A percentile compares a stretch with the other conserved stretches of the same genome.
Evolutionary conservation across 306 rosid genomes (phyloP).

Genomic region (Vicia villosa): DNA sequence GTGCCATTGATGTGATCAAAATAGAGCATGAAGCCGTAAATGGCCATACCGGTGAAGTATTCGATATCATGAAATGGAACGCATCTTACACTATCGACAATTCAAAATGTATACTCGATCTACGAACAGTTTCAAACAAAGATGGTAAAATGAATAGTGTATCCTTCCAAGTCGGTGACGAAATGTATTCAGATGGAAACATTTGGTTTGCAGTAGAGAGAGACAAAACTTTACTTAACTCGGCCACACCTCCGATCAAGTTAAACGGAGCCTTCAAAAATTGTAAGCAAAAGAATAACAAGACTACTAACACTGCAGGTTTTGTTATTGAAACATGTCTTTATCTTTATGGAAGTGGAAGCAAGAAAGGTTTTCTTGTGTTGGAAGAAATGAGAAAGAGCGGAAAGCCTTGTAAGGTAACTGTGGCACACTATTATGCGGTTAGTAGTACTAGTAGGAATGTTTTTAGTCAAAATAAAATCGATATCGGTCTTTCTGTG

Average conservation of each 20-base stretch:
- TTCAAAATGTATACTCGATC: not conserved
- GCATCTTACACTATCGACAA: not conserved
- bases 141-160: not conserved
- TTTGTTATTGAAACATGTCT: not conserved
- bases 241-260: not conserved
- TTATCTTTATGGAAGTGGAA: conserved; percentile 4
- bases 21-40: not conserved
- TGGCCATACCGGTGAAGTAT: not conserved
- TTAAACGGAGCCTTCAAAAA: not conserved
- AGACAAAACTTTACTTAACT: not conserved
- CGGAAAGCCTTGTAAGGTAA: not conserved
- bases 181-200: not conserved
- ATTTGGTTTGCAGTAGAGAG: not conserved
- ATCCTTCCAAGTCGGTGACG: not conserved
- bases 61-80: not conserved
- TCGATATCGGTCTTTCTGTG: not conserved
- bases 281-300: not conserved
- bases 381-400: not conserved
- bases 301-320: not conserved
- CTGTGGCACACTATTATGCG: not conserved
- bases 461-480: not conserved
- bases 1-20: not conserved
- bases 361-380: not conserved
- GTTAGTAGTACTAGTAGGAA: not conserved
- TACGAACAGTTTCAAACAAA: not conserved